phyloP scores from a whole-genome alignment of 2,329 filamentous ascomycete genomes.

The Arthrocladium fulminans region DNA sequence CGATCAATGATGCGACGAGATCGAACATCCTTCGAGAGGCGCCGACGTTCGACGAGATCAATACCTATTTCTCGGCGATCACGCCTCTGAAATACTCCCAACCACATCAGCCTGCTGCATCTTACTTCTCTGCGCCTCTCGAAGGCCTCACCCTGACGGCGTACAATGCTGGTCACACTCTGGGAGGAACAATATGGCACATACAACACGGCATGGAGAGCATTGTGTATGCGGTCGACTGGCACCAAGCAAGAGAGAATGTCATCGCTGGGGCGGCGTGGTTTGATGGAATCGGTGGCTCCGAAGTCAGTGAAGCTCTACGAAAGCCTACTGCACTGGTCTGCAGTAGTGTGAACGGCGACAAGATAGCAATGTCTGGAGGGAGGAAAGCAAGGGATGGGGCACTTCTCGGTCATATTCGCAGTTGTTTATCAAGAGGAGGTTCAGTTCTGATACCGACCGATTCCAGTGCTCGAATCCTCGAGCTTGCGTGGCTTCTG shows the following conservation, averaged over 20 bases:
- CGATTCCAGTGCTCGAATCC: conserved; percentile 86
- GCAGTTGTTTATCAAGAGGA: conserved; percentile 67
- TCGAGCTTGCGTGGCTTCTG: conserved; percentile 84
- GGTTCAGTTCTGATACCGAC: conserved; percentile 90
- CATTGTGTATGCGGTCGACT: conserved; percentile 94
- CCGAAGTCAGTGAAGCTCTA: conserved; percentile 87
- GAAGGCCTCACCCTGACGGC: conserved; percentile 91
- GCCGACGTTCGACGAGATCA: conserved; percentile 80
- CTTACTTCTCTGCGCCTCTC: conserved; percentile 77
- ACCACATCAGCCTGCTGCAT: conserved; percentile 79
- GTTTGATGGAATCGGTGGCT: conserved; percentile 74
- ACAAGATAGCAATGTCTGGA: conserved; percentile 59
- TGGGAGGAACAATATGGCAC: conserved; percentile 97
- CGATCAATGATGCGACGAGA: conserved; percentile 37
- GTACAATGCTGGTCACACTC: conserved; percentile 90
- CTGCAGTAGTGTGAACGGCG: conserved; percentile 76
- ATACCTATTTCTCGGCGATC: conserved; percentile 81
- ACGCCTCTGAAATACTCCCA: conserved; percentile 95
- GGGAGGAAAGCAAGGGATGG: conserved; percentile 78
- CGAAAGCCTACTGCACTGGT: conserved; percentile 88
- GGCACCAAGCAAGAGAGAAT: conserved; percentile 96
- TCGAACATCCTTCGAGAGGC: conserved; percentile 53
- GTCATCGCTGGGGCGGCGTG: conserved; percentile 89
- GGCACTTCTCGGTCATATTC: conserved; percentile 69
- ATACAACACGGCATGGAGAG: conserved; percentile 95